phyloP scores from a whole-genome alignment of 2,329 filamentous ascomycete species.

The Hysterium pulicare region DNA sequence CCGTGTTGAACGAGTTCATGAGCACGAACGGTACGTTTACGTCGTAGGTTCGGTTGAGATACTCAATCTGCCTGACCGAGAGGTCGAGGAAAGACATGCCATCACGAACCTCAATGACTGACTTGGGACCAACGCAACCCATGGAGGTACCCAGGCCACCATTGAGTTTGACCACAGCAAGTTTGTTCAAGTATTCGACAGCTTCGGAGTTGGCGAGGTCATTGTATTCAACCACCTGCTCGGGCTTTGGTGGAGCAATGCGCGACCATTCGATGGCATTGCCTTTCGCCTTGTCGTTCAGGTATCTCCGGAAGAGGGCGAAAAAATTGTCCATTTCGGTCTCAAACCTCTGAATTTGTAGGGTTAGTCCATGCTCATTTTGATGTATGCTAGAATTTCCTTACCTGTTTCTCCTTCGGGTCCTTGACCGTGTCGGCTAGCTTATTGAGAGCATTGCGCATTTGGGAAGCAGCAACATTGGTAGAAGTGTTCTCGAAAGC shows the following conservation, averaged over 20 bases:
- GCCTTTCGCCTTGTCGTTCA: constrained; percentile 99
- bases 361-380: background rate
- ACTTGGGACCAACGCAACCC: constrained; percentile 99
- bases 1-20: constrained; percentile 99
- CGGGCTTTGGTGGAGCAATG: constrained; percentile 87
- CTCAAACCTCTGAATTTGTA: constrained; percentile 73
- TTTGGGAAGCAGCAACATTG: constrained; percentile 95
- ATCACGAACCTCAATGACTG: constrained; percentile 97
- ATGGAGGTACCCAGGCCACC: constrained; percentile 99
- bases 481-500: constrained; percentile 99
- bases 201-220: constrained; percentile 85
- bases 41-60: constrained; percentile 95
- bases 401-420: constrained; percentile 72
- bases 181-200: constrained; percentile 91
- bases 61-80: constrained; percentile 97
- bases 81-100: constrained; percentile 99
- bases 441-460: constrained; percentile 95
- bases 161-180: constrained; percentile 98
- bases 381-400: constrained; percentile 12
- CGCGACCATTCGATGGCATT: constrained; percentile 95
- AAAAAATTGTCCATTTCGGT: constrained; percentile 99
- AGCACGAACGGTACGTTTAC: constrained; percentile 97
- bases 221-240: constrained; percentile 94
- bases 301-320: constrained; percentile 92
- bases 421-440: constrained; percentile 88